A percentile compares a stretch with the other conserved stretches of the same genome.
Conservation (phyloP, 164 flowering plant species). For the Umbellularia californica region DNA sequence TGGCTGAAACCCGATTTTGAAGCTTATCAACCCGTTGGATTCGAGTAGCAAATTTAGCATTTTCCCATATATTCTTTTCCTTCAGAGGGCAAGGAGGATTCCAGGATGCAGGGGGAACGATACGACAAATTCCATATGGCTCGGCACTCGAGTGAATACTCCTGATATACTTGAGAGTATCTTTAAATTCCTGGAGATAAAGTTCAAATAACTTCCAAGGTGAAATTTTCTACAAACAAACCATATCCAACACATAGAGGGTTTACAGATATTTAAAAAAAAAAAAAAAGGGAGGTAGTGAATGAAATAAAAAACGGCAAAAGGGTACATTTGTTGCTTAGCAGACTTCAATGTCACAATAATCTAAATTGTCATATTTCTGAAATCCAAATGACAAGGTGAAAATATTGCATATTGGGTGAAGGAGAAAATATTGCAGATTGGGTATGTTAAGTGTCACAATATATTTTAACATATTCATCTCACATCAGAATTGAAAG, state of each 20-base stretch:
- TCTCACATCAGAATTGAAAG: not conserved
- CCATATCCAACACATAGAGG: not conserved
- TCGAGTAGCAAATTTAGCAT: slow-evolving; percentile 65
- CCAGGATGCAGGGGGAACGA: slow-evolving; percentile 95
- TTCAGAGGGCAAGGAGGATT: slow-evolving; percentile 80
- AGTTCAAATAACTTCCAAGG: slow-evolving; percentile 10
- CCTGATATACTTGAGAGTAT: slow-evolving; percentile 71
- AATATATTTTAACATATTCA: too few species aligned
- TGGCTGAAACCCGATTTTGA: slow-evolving; percentile 61
- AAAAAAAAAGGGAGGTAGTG: not conserved
- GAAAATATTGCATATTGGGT: not conserved
- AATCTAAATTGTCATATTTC: not conserved
- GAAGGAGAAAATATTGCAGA: not conserved
- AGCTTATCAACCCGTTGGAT: slow-evolving; percentile 78
- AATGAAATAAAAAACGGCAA: not conserved
- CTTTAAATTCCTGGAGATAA: slow-evolving; percentile 74
- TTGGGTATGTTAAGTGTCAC: not conserved
- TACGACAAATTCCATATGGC: slow-evolving; percentile 84
- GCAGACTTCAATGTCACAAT: not conserved
- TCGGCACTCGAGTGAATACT: slow-evolving; percentile 71
- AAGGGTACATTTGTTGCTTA: not conserved
- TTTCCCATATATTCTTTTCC: slow-evolving; percentile 58
- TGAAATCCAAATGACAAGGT: not conserved
- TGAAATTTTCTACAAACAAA: slow-evolving; percentile 3
- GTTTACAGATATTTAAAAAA: not conserved